Base-by-base conservation (phyloP, 768 basidiomycete genomes). In the Obba rivulosa region DNA sequence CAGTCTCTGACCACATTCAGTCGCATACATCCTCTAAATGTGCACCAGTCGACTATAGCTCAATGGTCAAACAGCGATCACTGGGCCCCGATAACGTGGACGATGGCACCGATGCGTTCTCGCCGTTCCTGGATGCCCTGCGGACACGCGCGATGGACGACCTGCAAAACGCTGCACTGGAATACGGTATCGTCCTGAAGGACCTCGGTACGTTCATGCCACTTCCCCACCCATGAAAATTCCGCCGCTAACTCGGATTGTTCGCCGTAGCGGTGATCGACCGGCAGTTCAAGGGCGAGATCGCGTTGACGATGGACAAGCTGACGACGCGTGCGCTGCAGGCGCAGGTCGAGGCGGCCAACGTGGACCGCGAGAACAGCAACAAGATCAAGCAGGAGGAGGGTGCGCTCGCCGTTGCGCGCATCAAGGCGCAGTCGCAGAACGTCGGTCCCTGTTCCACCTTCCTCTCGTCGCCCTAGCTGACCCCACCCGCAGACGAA, bases 311-410 rank as follows among this genome's bases (percentile, higher is more conserved):
- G 1, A 91, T 90, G 88, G 85, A 90, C 60, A 87, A 87, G 60
- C 72, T 90, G 45, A 91, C 87, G 58, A 87, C 87, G 3, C 77
- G 89, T 55, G 89, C 86, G 18, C 70, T 92, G 34, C 86, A 92
- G 62, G 87, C 89, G 9, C 89, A 92, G 63, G 88, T 92, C 23
- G 89, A 92, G 63, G 87, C 88, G 39, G 87, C 87, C 22, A 90
- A 91, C 52, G 87, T 90, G 44, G 87, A 90, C 65, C 70, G 88
- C 47, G 89, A 91, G 66, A 92, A 92, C 60, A 85, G 83, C 67
- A 92, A 91, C 68, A 84, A 85, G 62, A 83, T 90, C 58, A 91
- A 90, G 66, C 83, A 87, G 57, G 85, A 91, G 63, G 81, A 92
- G 65, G 89, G 88, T 56, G 74, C 83, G 14, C 74, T 91, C 42